These are phyloP conservation scores for Xylaria telfairii DNA, from an alignment of 495 filamentous ascomycete genomes.

Conservation along the genomic window DNA sequence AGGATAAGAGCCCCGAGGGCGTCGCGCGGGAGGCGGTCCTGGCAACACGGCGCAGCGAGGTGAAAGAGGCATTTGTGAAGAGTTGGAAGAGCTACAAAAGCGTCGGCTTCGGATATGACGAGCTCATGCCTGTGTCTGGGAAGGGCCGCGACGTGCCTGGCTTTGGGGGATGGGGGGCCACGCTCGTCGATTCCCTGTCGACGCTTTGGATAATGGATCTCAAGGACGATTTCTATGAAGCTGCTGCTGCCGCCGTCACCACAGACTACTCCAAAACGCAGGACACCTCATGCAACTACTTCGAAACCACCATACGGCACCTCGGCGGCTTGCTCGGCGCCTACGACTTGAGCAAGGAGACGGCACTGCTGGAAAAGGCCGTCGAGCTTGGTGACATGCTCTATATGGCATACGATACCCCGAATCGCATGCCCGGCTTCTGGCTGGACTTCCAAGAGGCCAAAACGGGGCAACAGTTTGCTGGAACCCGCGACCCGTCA, in stretches of 20 bases:
- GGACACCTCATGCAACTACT: slow-evolving; percentile 66
- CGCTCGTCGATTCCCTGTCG: slow-evolving; percentile 87
- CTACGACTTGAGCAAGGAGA: slow-evolving; percentile 74
- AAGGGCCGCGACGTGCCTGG: slow-evolving; percentile 62
- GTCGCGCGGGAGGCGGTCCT: slow-evolving; percentile 43
- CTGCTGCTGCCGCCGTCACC: slow-evolving; percentile 73
- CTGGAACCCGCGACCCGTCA: slow-evolving; percentile 43
- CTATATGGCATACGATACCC: slow-evolving; percentile 88
- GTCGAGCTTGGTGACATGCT: slow-evolving; percentile 82
- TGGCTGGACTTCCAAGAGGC: slow-evolving; percentile 61
- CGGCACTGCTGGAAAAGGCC: slow-evolving; percentile 77
- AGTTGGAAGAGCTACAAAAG: slow-evolving; percentile 79
- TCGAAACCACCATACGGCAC: slow-evolving; percentile 83
- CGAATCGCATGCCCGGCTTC: slow-evolving; percentile 85
- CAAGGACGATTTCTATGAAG: slow-evolving; percentile 86
- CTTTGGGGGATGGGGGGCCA: slow-evolving; percentile 94
- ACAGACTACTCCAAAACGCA: slow-evolving; percentile 84
- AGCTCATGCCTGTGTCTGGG: slow-evolving; percentile 68
- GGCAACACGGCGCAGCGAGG: slow-evolving; percentile 54
- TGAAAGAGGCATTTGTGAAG: slow-evolving; percentile 74
- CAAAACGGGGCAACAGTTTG: slow-evolving; percentile 39
- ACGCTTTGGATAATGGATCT: slow-evolving; percentile 96
- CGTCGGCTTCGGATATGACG: slow-evolving; percentile 79
- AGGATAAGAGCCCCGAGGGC: slow-evolving; percentile 39
- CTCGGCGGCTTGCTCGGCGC: slow-evolving; percentile 78